Evolutionary conservation across 345 rosid species (phyloP).

Genomic region (Hirschfeldia incana): DNA sequence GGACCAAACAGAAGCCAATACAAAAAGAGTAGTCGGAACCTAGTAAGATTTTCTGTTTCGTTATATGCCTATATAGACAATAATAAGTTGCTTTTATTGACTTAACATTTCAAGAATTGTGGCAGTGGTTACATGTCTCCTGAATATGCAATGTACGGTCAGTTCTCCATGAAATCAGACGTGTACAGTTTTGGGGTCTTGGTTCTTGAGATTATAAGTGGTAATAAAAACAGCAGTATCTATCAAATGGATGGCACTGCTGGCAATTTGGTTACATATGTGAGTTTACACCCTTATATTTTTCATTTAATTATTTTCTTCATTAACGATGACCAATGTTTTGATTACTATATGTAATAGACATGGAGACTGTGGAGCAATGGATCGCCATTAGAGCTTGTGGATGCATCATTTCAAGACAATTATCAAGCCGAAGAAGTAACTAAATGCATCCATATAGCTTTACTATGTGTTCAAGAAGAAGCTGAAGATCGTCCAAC

Average conservation of each 20-base stretch:
- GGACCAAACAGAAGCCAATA: not conserved
- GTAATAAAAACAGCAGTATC: not conserved
- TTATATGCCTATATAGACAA: not conserved
- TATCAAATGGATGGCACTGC: not conserved
- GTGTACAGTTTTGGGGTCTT: not conserved
- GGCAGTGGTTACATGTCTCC: not conserved
- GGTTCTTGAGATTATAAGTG: not conserved
- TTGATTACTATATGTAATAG: not conserved
- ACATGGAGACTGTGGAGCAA: slow-evolving; percentile 7
- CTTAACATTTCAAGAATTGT: not conserved
- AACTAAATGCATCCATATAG: not conserved
- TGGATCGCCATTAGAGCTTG: not conserved
- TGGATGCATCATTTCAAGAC: not conserved
- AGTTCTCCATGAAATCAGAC: not conserved
- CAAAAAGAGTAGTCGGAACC: not conserved
- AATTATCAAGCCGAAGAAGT: not conserved
- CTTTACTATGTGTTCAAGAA: slow-evolving; percentile 4
- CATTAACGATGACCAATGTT: too few species aligned
- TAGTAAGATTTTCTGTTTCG: not conserved
- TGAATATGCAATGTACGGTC: not conserved
- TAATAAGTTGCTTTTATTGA: not conserved
- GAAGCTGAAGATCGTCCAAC: slow-evolving; percentile 40
- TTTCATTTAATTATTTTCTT: too few species aligned
- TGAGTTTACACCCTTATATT: not conserved
- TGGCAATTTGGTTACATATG: not conserved